Evolutionary conservation across 345 rosid genomes (phyloP), one percentile per base, ranked within the genome.

Genomic region (Moringa oleifera): DNA sequence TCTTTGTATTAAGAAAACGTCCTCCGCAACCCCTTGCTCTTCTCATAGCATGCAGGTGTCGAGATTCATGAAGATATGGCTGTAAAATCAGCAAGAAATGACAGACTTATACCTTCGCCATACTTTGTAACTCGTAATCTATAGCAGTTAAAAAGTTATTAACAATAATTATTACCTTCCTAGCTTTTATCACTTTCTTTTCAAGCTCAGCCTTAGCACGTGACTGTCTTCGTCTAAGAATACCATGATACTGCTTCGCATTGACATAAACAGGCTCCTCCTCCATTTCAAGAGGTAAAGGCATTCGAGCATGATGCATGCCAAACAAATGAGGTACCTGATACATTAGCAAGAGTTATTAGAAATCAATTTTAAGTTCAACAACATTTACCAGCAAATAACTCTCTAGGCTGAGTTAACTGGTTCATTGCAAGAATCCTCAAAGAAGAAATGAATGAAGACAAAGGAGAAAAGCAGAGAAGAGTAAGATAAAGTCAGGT

Each of bases 11-110:
- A 18, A 82, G 78, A 55, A 86, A 86, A 41, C 92, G 92, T 28
- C 92, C 92, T 36, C 92, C 92, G 33, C 82, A 73, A 10, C 92
- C 89, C 68, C 92, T 80, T 18, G 83, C 82, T 70, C 92, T 81
- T 70, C 80, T 80, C 89, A 86, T 71, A 7, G 92, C 92, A 71
- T 86, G 92, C 58, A 33, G 81, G 72, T 86, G 92, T n/a, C 92
- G 80, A 13, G 92, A 86, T 71, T 86, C 92, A 8, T 86, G 92
- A 61, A 86, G 92, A 73, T 86, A 86, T 23, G 92, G 92, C 92
- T 86, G 73, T 55, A 47, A 50, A 68, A 56, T 75, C 62, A 37
- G 46, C 55, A 68, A 65, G 20, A 23, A 0, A 71, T 17, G 55
- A 20, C 45, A 66, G 58, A 31, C 41, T 15, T 25, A 33, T 6